These are phyloP conservation scores for Aphanoascus verrucosus DNA, from an alignment of 2,329 filamentous ascomycete genomes.

Conservation along the genomic window DNA sequence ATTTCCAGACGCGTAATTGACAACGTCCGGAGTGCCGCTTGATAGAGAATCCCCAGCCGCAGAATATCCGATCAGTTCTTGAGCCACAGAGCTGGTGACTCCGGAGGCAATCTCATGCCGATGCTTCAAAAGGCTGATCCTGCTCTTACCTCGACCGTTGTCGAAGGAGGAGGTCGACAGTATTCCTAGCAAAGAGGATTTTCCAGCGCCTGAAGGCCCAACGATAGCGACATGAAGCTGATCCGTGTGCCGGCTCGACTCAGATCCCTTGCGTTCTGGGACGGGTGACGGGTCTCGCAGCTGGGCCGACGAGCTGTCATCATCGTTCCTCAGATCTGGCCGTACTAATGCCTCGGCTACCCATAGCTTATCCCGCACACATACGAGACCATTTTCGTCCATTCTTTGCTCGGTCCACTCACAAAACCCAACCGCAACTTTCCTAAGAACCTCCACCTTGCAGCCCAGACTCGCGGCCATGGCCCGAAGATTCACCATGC, in stretches of 20 bases:
- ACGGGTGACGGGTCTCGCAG: constrained; percentile 1
- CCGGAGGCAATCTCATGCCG: constrained; percentile 87
- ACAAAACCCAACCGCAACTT: constrained; percentile 75
- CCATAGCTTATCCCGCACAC: constrained; percentile 52
- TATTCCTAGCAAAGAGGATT: constrained; percentile 81
- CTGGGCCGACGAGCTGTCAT: background rate
- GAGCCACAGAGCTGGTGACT: constrained; percentile 85
- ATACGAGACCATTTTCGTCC: constrained; percentile 19
- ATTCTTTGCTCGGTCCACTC: constrained; percentile 40
- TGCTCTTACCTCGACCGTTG: constrained; percentile 82
- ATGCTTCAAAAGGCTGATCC: constrained; percentile 80
- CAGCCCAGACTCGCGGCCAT: constrained; percentile 94
- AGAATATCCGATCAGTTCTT: constrained; percentile 79
- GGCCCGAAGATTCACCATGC: constrained; percentile 66
- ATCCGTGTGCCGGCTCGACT: constrained; percentile 19
- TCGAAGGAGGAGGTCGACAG: constrained; percentile 79
- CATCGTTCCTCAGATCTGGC: constrained; percentile 46
- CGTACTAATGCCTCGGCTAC: constrained; percentile 86
- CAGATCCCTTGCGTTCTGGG: background rate
- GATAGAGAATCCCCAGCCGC: constrained; percentile 14
- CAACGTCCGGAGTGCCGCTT: constrained; percentile 38
- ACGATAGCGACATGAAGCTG: constrained; percentile 68
- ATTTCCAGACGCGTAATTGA: constrained; percentile 80
- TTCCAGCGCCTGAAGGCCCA: constrained; percentile 81
- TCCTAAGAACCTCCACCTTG: constrained; percentile 66